phyloP scores from a whole-genome alignment of 2,329 filamentous ascomycete species.

The Nothophoma quercina region DNA sequence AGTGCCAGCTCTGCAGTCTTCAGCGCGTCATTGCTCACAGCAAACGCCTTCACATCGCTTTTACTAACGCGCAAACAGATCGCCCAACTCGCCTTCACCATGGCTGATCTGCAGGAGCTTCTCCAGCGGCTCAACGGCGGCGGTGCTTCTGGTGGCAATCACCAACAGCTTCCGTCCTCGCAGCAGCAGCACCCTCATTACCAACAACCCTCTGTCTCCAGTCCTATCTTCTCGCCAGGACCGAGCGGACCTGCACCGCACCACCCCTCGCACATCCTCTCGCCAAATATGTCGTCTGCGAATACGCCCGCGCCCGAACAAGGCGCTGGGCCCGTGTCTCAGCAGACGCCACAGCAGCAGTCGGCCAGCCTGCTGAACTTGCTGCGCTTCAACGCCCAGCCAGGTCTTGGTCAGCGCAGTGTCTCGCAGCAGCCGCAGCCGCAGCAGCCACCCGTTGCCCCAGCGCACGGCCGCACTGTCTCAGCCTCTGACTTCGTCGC shows the following conservation, averaged over 20 bases:
- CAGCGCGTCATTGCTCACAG: slow-evolving; percentile 12
- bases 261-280: slow-evolving; percentile 65
- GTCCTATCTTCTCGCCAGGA: slow-evolving; percentile 65
- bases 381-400: slow-evolving; percentile 67
- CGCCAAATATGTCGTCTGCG: slow-evolving; percentile 60
- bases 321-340: slow-evolving; percentile 49
- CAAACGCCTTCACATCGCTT: slow-evolving; percentile 16
- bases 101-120: slow-evolving; percentile 56
- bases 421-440: slow-evolving; percentile 38
- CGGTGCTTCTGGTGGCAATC: slow-evolving; percentile 32
- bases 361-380: slow-evolving; percentile 69
- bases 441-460: slow-evolving; percentile 21
- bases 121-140: slow-evolving; percentile 53
- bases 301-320: slow-evolving; percentile 52
- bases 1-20: slow-evolving; percentile 14
- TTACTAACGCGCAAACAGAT: slow-evolving; percentile 29
- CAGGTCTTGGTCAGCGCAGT: slow-evolving; percentile 47
- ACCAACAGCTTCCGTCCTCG: slow-evolving; percentile 28
- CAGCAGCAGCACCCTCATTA: slow-evolving; percentile 49
- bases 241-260: slow-evolving; percentile 62
- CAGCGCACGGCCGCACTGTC: slow-evolving; percentile 49
- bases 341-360: slow-evolving; percentile 49
- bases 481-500: slow-evolving; percentile 67
- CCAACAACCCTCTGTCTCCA: slow-evolving; percentile 65
- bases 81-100: slow-evolving; percentile 34